These are phyloP conservation scores for Pseudodiploospora longispora DNA, from an alignment of 2,329 filamentous ascomycete genomes.

Conservation along the genomic window DNA sequence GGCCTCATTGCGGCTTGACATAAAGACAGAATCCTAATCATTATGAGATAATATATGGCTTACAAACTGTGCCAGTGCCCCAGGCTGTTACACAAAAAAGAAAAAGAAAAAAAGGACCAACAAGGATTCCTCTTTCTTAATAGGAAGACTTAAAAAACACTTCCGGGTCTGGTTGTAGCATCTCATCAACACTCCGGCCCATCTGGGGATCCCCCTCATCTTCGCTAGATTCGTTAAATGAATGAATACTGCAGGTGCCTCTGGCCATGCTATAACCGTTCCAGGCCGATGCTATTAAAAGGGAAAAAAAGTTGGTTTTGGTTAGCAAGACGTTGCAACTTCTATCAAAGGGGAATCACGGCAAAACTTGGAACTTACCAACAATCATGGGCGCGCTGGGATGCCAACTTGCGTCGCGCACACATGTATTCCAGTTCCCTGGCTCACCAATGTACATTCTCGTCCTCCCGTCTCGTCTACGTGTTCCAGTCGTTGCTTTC, in stretches of 20 bases:
- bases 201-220: conserved; percentile 55
- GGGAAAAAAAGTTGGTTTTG: conserved; percentile 1
- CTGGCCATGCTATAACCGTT: conserved; percentile 66
- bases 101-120: too few species aligned
- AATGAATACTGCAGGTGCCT: conserved; percentile 71
- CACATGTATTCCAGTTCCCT: conserved; percentile 63
- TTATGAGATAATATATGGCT: too few species aligned
- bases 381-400: conserved; percentile 73
- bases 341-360: neutral
- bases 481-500: conserved; percentile 55
- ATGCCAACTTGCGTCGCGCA: conserved; percentile 87
- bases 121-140: neutral
- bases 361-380: conserved; percentile 32
- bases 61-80: too few species aligned
- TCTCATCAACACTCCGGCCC: conserved; percentile 52
- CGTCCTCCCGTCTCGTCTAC: conserved; percentile 46
- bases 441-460: conserved; percentile 50
- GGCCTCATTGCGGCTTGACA: too few species aligned
- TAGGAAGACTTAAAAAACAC: conserved; percentile 11
- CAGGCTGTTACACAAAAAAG: too few species aligned
- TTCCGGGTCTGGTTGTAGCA: conserved; percentile 36
- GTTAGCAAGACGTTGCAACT: neutral
- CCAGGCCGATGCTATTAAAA: conserved; percentile 62
- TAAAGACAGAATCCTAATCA: too few species aligned
- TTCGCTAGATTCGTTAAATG: conserved; percentile 59